Conservation (phyloP, 768 basidiomycete species). For the Piloderma croceum region DNA sequence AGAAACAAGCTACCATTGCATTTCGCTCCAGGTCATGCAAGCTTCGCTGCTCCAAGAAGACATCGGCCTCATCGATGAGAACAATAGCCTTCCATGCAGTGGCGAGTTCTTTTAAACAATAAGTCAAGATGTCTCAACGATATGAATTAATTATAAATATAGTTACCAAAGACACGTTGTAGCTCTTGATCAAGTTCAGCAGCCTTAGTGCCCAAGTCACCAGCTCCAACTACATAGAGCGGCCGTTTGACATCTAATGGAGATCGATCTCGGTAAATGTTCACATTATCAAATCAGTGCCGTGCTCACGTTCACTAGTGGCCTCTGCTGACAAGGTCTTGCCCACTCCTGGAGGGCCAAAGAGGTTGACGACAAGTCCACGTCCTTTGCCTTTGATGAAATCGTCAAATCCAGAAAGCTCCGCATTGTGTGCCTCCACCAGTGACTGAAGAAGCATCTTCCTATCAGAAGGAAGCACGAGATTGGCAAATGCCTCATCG, state of each 20-base stretch:
- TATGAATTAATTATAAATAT: conserved; percentile 53
- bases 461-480: conserved; percentile 49
- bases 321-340: conserved; percentile 22
- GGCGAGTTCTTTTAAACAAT: too few species aligned
- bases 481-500: conserved; percentile 50
- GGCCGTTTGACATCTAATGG: conserved; percentile 47
- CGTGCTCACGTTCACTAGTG: conserved; percentile 14
- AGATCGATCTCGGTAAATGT: too few species aligned
- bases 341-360: conserved; percentile 56
- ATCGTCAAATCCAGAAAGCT: conserved; percentile 50
- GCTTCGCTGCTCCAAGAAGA: conserved; percentile 66
- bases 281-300: too few species aligned
- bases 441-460: conserved; percentile 52
- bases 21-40: conserved; percentile 61
- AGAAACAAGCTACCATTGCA: conserved; percentile 70
- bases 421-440: conserved; percentile 51
- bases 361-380: conserved; percentile 52
- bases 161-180: conserved; percentile 43
- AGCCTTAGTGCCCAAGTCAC: conserved; percentile 48
- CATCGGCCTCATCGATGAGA: conserved; percentile 42
- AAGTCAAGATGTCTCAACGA: too few species aligned
- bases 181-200: conserved; percentile 38
- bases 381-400: conserved; percentile 63
- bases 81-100: conserved; percentile 27
- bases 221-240: conserved; percentile 49